Evolutionary conservation across 768 basidiomycete species (phyloP).

Genomic region (Myochromella boudieri): DNA sequence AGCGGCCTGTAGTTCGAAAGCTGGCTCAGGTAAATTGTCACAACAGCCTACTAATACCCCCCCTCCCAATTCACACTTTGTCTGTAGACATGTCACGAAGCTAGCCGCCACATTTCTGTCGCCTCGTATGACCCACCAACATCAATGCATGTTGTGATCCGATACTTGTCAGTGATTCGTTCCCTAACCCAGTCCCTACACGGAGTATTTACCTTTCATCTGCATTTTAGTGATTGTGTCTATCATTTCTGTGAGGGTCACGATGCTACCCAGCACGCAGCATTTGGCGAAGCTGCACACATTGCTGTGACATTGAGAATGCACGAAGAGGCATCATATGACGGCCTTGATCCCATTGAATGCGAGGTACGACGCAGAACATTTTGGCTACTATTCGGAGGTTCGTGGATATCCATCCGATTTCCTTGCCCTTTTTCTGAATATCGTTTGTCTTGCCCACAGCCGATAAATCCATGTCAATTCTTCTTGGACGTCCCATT

Average conservation of each 20-base stretch:
- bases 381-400: constrained; percentile 91
- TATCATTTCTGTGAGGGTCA: constrained; percentile 91
- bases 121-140: constrained; percentile 83
- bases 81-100: constrained; percentile 69
- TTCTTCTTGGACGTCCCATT: constrained; percentile 81
- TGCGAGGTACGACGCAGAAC: constrained; percentile 81
- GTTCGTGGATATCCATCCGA: constrained; percentile 36
- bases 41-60: no score
- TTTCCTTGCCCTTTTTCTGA: constrained; percentile 1
- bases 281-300: constrained; percentile 85
- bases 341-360: constrained; percentile 83
- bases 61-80: constrained; percentile 4
- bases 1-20: constrained; percentile 79
- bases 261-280: constrained; percentile 84
- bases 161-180: constrained; percentile 73
- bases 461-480: constrained; percentile 92
- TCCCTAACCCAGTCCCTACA: constrained; percentile 2
- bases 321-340: constrained; percentile 85
- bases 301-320: constrained; percentile 80
- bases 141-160: constrained; percentile 82
- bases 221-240: constrained; percentile 60
- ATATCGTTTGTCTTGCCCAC: constrained; percentile 11
- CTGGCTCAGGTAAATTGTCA: constrained; percentile 67
- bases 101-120: constrained; percentile 77
- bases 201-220: constrained; percentile 6